A percentile compares a stretch with the other conserved stretches of the same genome.
phyloP scores from a whole-genome alignment of 176 grass and related monocot species.

The Carex cristatella region DNA sequence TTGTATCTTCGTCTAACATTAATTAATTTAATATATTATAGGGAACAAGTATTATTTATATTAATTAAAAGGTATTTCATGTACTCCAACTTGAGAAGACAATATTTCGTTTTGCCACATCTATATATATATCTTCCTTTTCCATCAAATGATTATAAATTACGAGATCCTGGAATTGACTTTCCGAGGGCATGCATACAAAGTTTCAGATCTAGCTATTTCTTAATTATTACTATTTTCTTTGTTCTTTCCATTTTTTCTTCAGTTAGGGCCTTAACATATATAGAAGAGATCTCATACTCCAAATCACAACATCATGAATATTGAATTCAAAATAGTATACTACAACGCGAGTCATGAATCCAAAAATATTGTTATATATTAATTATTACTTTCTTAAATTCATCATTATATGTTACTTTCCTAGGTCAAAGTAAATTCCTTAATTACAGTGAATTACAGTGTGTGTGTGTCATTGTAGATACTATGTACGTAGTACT shows the following conservation, averaged over 20 bases:
- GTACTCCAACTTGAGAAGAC: neutral
- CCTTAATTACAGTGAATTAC: no score
- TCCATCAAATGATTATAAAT: slow-evolving; percentile 1
- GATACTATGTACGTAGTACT: neutral
- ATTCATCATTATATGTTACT: neutral
- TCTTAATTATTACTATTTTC: neutral
- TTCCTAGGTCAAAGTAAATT: neutral
- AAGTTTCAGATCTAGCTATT: neutral
- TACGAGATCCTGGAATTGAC: neutral
- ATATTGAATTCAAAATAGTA: no score
- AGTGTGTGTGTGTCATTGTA: no score
- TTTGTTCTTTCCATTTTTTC: neutral
- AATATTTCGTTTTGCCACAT: neutral
- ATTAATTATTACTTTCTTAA: neutral
- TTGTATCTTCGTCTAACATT: neutral
- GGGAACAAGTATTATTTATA: neutral
- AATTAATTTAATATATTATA: neutral
- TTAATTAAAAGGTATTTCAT: neutral
- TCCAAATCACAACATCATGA: neutral
- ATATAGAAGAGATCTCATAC: neutral
- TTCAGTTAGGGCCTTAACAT: neutral
- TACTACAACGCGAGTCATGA: neutral
- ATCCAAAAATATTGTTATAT: neutral
- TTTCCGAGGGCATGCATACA: no score
- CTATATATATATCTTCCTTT: neutral